These are phyloP conservation scores for Pythium rhizo-oryzae DNA, from an alignment of 352 stramenopile genomes.

Conservation along the genomic window DNA sequence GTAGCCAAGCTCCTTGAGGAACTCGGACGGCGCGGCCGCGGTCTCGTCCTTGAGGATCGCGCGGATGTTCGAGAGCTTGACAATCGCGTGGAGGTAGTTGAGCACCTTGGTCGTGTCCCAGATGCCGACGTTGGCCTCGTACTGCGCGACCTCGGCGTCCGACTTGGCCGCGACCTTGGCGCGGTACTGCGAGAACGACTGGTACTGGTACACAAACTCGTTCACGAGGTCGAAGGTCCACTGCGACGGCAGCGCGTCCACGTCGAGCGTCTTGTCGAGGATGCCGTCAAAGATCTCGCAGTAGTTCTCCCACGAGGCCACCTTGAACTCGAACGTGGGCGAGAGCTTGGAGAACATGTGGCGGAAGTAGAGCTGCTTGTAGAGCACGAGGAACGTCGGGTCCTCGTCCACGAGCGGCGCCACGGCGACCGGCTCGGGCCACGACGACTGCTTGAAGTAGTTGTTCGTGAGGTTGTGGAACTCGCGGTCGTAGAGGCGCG, in stretches of 20 bases:
- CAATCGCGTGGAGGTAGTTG: constrained; percentile 94
- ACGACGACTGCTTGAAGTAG: constrained; percentile 96
- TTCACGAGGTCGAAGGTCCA: constrained; percentile 99
- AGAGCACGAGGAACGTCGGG: constrained; percentile 94
- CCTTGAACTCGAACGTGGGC: constrained; percentile 89
- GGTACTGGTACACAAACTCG: constrained; percentile 99
- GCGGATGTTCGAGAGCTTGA: constrained; percentile 92
- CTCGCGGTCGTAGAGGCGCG: constrained; percentile 87
- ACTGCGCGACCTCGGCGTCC: constrained; percentile 58
- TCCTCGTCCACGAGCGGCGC: constrained; percentile 86
- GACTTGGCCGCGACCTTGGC: constrained; percentile 77
- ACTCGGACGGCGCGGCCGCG: constrained; percentile 48
- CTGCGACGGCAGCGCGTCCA: constrained; percentile 91
- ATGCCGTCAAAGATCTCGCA: constrained; percentile 94
- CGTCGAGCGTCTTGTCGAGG: constrained; percentile 80
- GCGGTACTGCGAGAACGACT: constrained; percentile 97
- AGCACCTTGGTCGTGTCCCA: constrained; percentile 97
- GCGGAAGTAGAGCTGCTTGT: constrained; percentile 97
- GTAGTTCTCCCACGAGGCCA: constrained; percentile 95
- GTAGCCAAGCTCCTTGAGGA: constrained; percentile 94
- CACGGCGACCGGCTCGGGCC: constrained; percentile 90
- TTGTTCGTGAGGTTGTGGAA: constrained; percentile 89
- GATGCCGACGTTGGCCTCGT: constrained; percentile 86
- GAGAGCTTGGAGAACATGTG: constrained; percentile 94
- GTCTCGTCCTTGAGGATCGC: constrained; percentile 70